These are phyloP conservation scores for Uronychia setigera DNA, from an alignment of 73 alveolate genomes.

Conservation along the genomic window DNA sequence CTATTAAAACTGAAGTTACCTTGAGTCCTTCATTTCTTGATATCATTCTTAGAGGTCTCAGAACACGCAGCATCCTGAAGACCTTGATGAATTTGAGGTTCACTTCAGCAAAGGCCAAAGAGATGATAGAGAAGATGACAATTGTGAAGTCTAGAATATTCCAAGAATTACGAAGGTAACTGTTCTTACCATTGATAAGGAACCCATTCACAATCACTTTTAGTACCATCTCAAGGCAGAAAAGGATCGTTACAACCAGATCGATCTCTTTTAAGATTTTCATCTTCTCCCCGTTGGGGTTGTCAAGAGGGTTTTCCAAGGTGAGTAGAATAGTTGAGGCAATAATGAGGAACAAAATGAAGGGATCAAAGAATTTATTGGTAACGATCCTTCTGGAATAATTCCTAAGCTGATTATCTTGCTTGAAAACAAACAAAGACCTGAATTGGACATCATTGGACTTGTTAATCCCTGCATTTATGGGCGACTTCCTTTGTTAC, in stretches of 20 bases:
- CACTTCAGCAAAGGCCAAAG: conserved; percentile 31
- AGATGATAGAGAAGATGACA: conserved; percentile 81
- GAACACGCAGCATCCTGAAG: conserved; percentile 69
- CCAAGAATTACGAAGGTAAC: conserved; percentile 93
- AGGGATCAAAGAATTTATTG: conserved; percentile 24
- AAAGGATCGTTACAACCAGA: conserved; percentile 4
- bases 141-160: conserved; percentile 92
- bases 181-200: conserved; percentile 73
- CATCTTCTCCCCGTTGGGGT: conserved; percentile 22
- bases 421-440: too few relatives aligned
- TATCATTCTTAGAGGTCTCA: conserved; percentile 73
- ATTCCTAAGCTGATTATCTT: conserved; percentile 14
- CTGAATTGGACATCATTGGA: too few relatives aligned
- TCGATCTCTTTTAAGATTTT: background rate
- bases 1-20: conserved; percentile 46
- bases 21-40: conserved; percentile 73
- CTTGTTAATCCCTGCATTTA: too few relatives aligned
- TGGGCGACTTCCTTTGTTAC: too few relatives aligned
- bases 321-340: conserved; percentile 24
- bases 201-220: conserved; percentile 75
- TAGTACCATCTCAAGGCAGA: conserved; percentile 20
- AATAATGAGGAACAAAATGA: conserved; percentile 17
- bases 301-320: conserved; percentile 42
- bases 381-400: background rate
- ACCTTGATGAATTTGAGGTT: conserved; percentile 60